These are phyloP conservation scores for Selenicereus undatus DNA, from an alignment of 148 eudicot genomes.

Conservation along the genomic window DNA sequence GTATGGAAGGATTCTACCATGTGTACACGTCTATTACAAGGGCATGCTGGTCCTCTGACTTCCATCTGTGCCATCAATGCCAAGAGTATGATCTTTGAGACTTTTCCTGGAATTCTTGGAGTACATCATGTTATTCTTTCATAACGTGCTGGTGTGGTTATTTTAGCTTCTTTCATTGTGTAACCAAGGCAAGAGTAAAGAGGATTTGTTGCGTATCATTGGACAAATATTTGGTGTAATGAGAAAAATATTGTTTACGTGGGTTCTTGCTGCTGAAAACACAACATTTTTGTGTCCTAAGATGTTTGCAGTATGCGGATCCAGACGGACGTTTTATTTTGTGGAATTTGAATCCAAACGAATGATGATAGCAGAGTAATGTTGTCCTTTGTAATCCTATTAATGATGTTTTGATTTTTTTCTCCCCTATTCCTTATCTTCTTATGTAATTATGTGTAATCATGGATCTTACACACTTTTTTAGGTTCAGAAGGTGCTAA, in stretches of 20 bases:
- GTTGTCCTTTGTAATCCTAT: too few species aligned
- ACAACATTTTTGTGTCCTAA: too few species aligned
- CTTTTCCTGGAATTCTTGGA: constrained; percentile 2
- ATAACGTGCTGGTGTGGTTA: not conserved
- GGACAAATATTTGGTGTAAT: too few species aligned
- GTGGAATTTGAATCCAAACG: too few species aligned
- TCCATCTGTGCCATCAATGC: constrained; percentile 56
- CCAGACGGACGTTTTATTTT: too few species aligned
- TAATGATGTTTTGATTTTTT: too few species aligned
- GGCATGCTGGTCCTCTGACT: constrained; percentile 70
- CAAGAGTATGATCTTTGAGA: constrained; percentile 34
- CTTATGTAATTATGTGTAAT: not conserved
- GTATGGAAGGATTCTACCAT: constrained; percentile 71
- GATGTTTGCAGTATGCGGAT: too few species aligned
- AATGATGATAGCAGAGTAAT: too few species aligned
- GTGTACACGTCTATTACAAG: constrained; percentile 76
- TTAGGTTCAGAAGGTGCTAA: constrained; percentile 39
- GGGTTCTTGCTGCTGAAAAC: too few species aligned
- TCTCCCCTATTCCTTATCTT: not conserved
- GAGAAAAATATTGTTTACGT: too few species aligned
- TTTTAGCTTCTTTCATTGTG: not conserved
- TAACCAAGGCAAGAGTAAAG: too few species aligned
- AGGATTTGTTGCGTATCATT: too few species aligned
- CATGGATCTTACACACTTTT: not conserved
- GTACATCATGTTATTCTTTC: not conserved